These are phyloP conservation scores for Chytriomyces confervae DNA, from an alignment of 192 early-diverging fungal genomes.

Conservation along the genomic window DNA sequence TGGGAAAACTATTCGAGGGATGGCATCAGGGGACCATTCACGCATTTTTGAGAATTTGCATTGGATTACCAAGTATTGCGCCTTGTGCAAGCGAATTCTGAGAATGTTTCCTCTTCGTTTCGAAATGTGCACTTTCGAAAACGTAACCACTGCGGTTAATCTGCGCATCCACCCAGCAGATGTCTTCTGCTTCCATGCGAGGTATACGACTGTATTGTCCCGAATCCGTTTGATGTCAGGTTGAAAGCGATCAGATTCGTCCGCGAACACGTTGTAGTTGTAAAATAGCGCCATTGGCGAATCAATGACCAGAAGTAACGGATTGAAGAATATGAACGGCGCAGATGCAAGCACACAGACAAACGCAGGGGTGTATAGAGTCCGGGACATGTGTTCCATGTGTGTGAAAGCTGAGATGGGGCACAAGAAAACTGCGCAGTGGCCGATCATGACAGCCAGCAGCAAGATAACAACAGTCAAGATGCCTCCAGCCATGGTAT, in stretches of 20 bases:
- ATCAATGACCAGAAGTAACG: neutral
- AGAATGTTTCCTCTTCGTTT: neutral
- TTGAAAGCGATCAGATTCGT: neutral
- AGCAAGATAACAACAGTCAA: neutral
- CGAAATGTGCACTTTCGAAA: neutral
- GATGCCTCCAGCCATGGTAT: neutral
- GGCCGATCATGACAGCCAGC: neutral
- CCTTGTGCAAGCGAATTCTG: neutral
- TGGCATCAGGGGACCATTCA: neutral
- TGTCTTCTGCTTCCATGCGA: neutral
- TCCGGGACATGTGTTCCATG: neutral
- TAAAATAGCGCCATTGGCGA: neutral
- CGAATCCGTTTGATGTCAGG: neutral
- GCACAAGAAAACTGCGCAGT: neutral
- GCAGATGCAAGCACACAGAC: neutral
- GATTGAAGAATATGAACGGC: neutral
- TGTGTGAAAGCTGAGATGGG: neutral
- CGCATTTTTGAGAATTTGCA: neutral
- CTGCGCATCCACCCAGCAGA: neutral
- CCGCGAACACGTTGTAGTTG: neutral
- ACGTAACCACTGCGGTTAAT: neutral
- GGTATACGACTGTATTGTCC: neutral
- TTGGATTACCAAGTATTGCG: neutral
- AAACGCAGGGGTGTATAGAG: neutral
- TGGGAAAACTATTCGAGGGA: neutral